Evolutionary conservation across 2,329 filamentous ascomycete species (phyloP), one percentile per base, ranked within the genome.

Genomic region (Albophoma yamanashiensis): DNA sequence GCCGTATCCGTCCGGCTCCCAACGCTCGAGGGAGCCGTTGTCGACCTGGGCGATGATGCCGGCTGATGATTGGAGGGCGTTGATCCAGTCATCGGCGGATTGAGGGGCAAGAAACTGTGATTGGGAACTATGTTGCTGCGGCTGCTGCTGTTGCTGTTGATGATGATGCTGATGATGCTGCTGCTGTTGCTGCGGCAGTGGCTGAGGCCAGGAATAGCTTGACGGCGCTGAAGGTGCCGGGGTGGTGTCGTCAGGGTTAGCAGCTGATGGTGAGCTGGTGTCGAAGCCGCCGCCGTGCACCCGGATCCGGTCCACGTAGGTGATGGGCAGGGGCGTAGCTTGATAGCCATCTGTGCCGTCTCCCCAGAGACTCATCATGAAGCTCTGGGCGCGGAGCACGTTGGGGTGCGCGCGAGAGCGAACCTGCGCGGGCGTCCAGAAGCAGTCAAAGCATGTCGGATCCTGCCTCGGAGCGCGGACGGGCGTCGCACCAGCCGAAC

Each of bases 391-490:
- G 43, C 75, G 75, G 47, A 89, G 76, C 62, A 89, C 79, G 64
- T 82, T 80, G 4, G 85, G 83, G 65, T 90, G 84, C 0, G 84
- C 82, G 31, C 87, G 82, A n/a, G 86, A 84, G 65, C 82, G 80
- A 59, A 87, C 80, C 72, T 90, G 87, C 1, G 86, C 82, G 0
- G 86, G 86, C 6, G 86, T 87, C 87, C 87, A 89, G 74, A 89
- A 89, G 67, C 89, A 82, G 71, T 89, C 87, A 72, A 86, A 89
- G 58, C 88, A 89, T 1, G 86, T 84, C 6, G 87, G 87, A 47
- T 86, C 83, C 65, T 72, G 70, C 31, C 66, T 64, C 14, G 68
- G 64, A 6, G 67, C 62, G 42, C 69, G 71, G 55, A 70, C 64
- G 56, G 1, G 25, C 47, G 47, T 20, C 67, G 64, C 9, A 22